Evolutionary conservation across 495 filamentous ascomycete species (phyloP).

Genomic region (Tuber brumale): DNA sequence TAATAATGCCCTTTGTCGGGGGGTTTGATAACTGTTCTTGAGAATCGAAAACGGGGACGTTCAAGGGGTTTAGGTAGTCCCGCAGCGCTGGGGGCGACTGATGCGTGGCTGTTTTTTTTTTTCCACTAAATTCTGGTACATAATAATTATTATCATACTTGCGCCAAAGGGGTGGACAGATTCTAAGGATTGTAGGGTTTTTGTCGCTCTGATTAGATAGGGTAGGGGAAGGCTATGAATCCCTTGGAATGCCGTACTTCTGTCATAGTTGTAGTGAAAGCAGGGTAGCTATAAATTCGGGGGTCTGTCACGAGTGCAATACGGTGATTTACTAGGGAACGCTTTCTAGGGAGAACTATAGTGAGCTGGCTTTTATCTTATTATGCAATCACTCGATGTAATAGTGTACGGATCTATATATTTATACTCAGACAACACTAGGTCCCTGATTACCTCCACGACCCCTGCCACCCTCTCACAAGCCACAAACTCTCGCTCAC

Average conservation of each 20-base stretch:
- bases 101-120: background rate
- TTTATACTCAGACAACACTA: background rate
- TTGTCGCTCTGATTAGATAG: background rate
- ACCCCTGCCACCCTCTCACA: background rate
- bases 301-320: background rate
- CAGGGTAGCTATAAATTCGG: background rate
- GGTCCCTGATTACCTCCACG: background rate
- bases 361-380: background rate
- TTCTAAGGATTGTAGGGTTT: background rate
- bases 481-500: background rate
- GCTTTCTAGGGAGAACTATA: background rate
- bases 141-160: background rate
- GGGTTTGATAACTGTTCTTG: background rate
- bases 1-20: background rate
- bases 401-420: background rate
- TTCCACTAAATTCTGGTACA: too few relatives aligned
- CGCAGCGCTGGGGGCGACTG: background rate
- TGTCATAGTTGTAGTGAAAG: background rate
- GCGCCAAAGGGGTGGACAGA: background rate
- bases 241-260: background rate
- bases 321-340: background rate
- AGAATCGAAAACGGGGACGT: background rate
- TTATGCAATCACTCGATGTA: background rate
- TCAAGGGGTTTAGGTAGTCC: background rate
- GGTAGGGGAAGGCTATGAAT: background rate